A percentile compares a stretch with the other conserved stretches of the same genome.
phyloP scores from a whole-genome alignment of 2,329 filamentous ascomycete genomes.

The Rosellinia necatrix region DNA sequence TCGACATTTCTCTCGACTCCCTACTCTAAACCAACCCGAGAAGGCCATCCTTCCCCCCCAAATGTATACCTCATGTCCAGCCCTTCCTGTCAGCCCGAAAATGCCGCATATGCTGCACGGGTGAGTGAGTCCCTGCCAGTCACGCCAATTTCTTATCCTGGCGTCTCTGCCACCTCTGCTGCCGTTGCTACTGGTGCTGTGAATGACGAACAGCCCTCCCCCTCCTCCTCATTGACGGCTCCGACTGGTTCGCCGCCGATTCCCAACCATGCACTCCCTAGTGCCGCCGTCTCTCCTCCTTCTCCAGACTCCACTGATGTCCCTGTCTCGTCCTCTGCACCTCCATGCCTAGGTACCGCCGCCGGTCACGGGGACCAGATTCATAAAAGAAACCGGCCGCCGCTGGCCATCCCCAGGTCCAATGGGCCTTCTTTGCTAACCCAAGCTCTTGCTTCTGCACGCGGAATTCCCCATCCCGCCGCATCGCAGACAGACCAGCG shows the following conservation, averaged over 20 bases:
- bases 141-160: slow-evolving; percentile 28
- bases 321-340: slow-evolving; percentile 30
- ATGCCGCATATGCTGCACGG: slow-evolving; percentile 54
- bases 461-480: slow-evolving; percentile 50
- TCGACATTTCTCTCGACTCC: slow-evolving; percentile 10
- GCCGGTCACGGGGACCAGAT: slow-evolving; percentile 43
- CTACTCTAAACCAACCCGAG: slow-evolving; percentile 24
- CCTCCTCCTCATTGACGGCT: slow-evolving; percentile 32
- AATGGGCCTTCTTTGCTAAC: slow-evolving; percentile 60
- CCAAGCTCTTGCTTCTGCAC: slow-evolving; percentile 62
- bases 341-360: slow-evolving; percentile 35
- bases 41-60: slow-evolving; percentile 39
- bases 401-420: slow-evolving; percentile 48
- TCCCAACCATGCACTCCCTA: slow-evolving; percentile 31
- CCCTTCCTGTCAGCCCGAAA: slow-evolving; percentile 55
- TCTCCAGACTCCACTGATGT: slow-evolving; percentile 24
- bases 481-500: slow-evolving; percentile 35
- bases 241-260: slow-evolving; percentile 36
- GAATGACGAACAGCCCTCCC: slow-evolving; percentile 36
- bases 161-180: slow-evolving; percentile 28
- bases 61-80: slow-evolving; percentile 65
- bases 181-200: slow-evolving; percentile 19
- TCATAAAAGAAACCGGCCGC: slow-evolving; percentile 55
- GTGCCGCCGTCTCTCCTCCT: slow-evolving; percentile 30
- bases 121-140: slow-evolving; percentile 35